Conservation (phyloP, 2,329 filamentous ascomycete species). For the Arthrinium phaeospermum region DNA sequence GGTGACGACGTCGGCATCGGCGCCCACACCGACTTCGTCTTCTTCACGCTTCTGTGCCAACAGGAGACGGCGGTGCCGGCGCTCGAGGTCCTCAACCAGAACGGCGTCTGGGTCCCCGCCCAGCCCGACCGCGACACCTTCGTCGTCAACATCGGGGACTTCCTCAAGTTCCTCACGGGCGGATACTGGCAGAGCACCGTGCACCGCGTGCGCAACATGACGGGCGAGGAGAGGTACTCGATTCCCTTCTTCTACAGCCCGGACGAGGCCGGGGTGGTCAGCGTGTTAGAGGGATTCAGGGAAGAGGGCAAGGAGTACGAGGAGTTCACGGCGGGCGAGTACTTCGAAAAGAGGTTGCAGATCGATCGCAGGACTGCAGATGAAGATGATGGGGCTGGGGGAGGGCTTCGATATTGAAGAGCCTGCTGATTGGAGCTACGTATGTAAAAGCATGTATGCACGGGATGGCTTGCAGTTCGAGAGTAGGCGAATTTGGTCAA, state of each 20-base stretch:
- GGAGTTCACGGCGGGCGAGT: conserved; percentile 22
- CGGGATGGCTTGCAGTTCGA: not conserved
- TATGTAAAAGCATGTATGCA: not conserved
- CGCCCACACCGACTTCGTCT: conserved; percentile 23
- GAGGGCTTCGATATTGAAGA: not conserved
- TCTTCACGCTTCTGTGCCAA: conserved; percentile 22
- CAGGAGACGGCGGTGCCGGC: conserved; percentile 19
- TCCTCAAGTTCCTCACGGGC: conserved; percentile 22
- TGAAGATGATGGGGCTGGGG: not conserved
- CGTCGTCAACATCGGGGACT: conserved; percentile 24
- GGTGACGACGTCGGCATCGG: conserved; percentile 23
- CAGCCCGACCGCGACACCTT: conserved; percentile 15
- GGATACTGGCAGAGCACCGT: conserved; percentile 21
- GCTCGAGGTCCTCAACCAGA: conserved; percentile 22
- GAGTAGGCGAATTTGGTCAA: not conserved
- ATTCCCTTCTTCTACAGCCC: conserved; percentile 24
- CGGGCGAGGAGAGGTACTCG: conserved; percentile 24
- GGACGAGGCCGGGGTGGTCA: conserved; percentile 21
- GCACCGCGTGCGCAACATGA: conserved; percentile 21
- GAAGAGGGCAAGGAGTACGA: conserved; percentile 20
- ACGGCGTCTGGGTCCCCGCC: conserved; percentile 22
- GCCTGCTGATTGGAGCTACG: not conserved
- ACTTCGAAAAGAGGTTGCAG: conserved; percentile 23
- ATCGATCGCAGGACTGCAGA: conserved; percentile 24
- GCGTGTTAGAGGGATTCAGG: conserved; percentile 16